Conservation (phyloP, 1,284 basidiomycete genomes). For the Coniferiporia sulphurascens region DNA sequence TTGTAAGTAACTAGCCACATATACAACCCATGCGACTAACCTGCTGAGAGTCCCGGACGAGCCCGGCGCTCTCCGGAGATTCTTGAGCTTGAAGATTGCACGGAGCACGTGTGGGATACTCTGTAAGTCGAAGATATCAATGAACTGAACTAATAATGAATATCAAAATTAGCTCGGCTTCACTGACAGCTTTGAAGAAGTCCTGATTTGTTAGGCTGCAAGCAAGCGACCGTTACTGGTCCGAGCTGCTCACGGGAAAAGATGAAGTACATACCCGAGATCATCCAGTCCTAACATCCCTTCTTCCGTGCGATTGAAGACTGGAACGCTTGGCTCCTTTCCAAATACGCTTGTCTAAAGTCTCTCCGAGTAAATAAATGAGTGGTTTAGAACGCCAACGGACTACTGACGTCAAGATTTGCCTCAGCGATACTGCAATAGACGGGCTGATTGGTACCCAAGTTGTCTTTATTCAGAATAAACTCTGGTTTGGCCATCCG, state of each 20-base stretch:
- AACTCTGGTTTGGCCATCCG: conserved; percentile 32
- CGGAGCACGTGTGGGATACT: conserved; percentile 39
- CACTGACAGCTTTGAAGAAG: conserved; percentile 41
- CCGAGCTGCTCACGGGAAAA: background rate
- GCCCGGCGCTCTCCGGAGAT: conserved; percentile 41
- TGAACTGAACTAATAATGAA: conserved; percentile 3
- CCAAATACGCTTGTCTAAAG: conserved; percentile 29
- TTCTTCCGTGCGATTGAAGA: background rate
- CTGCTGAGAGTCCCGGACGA: conserved; percentile 40
- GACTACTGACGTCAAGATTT: conserved; percentile 36
- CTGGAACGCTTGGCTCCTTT: background rate
- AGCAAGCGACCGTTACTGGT: conserved; percentile 8
- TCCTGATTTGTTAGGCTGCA: conserved; percentile 36
- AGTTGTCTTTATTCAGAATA: conserved; percentile 25
- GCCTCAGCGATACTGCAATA: conserved; percentile 40
- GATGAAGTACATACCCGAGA: conserved; percentile 32
- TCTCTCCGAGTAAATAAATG: conserved; percentile 11
- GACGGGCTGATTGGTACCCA: conserved; percentile 32
- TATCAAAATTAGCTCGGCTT: background rate
- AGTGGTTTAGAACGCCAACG: conserved; percentile 16
- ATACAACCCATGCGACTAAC: conserved; percentile 18
- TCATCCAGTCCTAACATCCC: conserved; percentile 29
- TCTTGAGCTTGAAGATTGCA: conserved; percentile 44
- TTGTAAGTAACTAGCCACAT: background rate
- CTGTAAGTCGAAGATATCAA: conserved; percentile 22